phyloP scores from a whole-genome alignment of 164 flowering plant genomes.

The Taxillus chinensis region DNA sequence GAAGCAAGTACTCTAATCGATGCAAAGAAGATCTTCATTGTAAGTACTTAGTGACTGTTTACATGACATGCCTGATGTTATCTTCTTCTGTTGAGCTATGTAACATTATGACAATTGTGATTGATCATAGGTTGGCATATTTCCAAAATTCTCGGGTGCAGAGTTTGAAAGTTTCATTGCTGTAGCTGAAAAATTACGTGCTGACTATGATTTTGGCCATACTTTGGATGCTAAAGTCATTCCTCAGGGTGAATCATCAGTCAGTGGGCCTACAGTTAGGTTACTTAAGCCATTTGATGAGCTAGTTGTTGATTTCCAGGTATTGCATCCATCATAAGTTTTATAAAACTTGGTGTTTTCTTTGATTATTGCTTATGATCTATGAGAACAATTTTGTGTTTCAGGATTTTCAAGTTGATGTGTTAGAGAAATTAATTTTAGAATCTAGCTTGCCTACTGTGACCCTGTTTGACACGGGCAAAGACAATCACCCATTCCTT shows the following conservation, averaged over 20 bases:
- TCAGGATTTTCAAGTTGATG: slow-evolving; percentile 66
- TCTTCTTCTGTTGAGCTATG: not conserved
- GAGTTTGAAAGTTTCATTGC: slow-evolving; percentile 54
- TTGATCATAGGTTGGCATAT: slow-evolving; percentile 63
- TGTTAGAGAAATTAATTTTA: slow-evolving; percentile 62
- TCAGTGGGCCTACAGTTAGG: slow-evolving; percentile 55
- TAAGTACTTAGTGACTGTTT: slow-evolving; percentile 26
- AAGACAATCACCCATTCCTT: slow-evolving; percentile 60
- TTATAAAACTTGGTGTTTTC: not conserved
- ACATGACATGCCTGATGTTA: not conserved
- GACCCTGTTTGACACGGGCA: slow-evolving; percentile 58
- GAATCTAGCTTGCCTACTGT: slow-evolving; percentile 58
- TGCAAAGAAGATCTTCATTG: slow-evolving; percentile 50
- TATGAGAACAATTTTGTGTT: not conserved
- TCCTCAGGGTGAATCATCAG: slow-evolving; percentile 72
- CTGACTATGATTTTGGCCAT: slow-evolving; percentile 83
- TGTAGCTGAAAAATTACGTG: slow-evolving; percentile 65
- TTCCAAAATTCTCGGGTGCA: slow-evolving; percentile 77
- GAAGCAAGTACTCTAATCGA: slow-evolving; percentile 43
- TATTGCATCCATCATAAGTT: slow-evolving; percentile 10
- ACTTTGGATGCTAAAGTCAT: slow-evolving; percentile 72
- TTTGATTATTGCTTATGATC: not conserved
- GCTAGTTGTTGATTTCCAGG: slow-evolving; percentile 73
- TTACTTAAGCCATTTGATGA: slow-evolving; percentile 95
- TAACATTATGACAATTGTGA: not conserved